These are phyloP conservation scores for Trypanosoma mega DNA, from an alignment of 208 protist species.

Conservation along the genomic window DNA sequence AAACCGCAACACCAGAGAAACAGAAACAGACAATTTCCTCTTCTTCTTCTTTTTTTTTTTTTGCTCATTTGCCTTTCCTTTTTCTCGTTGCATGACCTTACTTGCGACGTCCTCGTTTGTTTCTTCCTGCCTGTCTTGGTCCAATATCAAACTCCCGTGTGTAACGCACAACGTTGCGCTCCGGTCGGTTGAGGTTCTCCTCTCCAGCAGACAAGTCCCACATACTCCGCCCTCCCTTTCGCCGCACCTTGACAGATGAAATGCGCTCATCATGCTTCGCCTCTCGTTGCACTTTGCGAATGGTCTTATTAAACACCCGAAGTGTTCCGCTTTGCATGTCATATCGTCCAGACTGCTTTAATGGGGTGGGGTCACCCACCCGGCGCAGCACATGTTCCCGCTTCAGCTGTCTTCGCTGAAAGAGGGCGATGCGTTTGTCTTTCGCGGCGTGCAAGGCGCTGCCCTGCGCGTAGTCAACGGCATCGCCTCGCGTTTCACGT, in stretches of 20 bases:
- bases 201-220: constrained; percentile 51
- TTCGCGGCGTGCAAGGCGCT: constrained; percentile 77
- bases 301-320: constrained; percentile 82
- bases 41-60: constrained; percentile 4
- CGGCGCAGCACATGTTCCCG: constrained; percentile 73
- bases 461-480: constrained; percentile 66
- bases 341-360: constrained; percentile 80
- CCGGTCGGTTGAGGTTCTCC: constrained; percentile 70
- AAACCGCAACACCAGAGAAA: no score
- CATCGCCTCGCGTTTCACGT: constrained; percentile 72
- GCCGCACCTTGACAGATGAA: constrained; percentile 52
- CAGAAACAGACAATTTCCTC: no score
- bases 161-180: constrained; percentile 53
- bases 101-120: neutral
- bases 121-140: constrained; percentile 23
- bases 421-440: constrained; percentile 64
- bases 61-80: neutral
- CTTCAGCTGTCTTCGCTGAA: constrained; percentile 71
- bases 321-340: constrained; percentile 66
- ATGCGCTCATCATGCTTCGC: constrained; percentile 63
- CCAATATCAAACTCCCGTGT: constrained; percentile 73
- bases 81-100: neutral
- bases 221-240: constrained; percentile 44
- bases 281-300: constrained; percentile 75
- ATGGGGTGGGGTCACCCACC: constrained; percentile 76